Base-by-base conservation (phyloP, 352 stramenopile genomes). In the Phytophthora meadii region DNA sequence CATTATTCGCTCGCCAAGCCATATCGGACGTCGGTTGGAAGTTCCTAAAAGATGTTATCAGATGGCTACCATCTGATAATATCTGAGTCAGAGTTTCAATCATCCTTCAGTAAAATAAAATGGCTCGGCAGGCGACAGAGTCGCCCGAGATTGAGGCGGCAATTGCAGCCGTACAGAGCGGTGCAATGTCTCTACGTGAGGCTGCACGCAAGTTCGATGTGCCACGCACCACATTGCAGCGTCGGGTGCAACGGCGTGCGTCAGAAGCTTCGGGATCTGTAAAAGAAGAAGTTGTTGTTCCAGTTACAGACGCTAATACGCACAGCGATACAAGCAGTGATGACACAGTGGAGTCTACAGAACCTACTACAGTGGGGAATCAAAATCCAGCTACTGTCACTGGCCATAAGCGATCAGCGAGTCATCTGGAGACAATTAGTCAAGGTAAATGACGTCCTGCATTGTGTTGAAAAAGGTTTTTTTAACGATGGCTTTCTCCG, bases 141-240 rank as follows among this genome's bases (percentile, higher is more conserved):
- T 68, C 67, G 22, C 34, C 28, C 14, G 30, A 65, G 46, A 45
- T 94, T 59, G 74, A 87, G 54, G 74, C 78, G 47, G 86, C 86
- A 22, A 89, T 94, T 50, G 72, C 63, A 2, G 86, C 84, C 24
- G 84, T 92, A 12, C 52, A 77, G 2, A 71, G 71, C 27, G 72
- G 77, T 32, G 74, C 72, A 44, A 88, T 93, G 69, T 87, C 88
- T 6, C 76, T 96, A 24, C 81, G 88, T 11, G 73, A 93, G 65
- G 88, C 86, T 2, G 78, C 88, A 6, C 84, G 86, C 24, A 86
- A 81, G 68, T 90, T 84, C 67, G 66, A 72, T 15, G 79, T 96
- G 25, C 74, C 84, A 2, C 78, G 87, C 22, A 91, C 84, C 12
- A 96, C 88, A 27, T 58, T 96, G 42, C 88, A 96, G 68, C 83